Evolutionary conservation across 2,329 filamentous ascomycete species (phyloP).

Genomic region (Knufia petricola): DNA sequence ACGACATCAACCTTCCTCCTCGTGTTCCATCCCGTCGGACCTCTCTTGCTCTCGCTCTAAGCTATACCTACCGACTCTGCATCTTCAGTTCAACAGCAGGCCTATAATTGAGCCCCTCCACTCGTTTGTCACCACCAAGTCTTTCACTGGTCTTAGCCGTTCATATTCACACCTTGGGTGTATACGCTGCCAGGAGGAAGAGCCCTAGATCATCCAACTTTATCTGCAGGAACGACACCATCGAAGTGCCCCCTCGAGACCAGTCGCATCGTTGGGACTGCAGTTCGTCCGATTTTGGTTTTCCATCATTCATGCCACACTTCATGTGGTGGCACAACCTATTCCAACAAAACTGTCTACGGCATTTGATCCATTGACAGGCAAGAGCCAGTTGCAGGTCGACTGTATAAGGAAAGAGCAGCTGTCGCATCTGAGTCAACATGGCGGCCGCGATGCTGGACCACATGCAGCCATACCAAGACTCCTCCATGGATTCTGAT

Average conservation of each 20-base stretch:
- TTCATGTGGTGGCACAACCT: conserved; percentile 4
- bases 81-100: neutral
- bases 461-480: conserved; percentile 34
- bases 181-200: too few relatives aligned
- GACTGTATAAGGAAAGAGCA: neutral
- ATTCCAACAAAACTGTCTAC: neutral
- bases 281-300: neutral
- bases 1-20: neutral
- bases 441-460: conserved; percentile 8
- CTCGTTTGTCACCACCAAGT: neutral
- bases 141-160: too few relatives aligned
- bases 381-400: neutral
- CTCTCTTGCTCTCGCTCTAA: neutral
- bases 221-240: neutral
- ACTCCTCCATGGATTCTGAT: conserved; percentile 62
- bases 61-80: neutral
- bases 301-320: conserved; percentile 1
- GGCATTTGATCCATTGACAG: neutral
- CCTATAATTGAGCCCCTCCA: neutral
- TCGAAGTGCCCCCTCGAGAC: neutral
- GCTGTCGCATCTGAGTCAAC: neutral
- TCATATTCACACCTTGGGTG: too few relatives aligned
- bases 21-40: neutral
- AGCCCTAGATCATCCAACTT: neutral
- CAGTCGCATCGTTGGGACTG: neutral